Conservation (phyloP, 352 stramenopile species). For the Phytophthora citricola region DNA sequence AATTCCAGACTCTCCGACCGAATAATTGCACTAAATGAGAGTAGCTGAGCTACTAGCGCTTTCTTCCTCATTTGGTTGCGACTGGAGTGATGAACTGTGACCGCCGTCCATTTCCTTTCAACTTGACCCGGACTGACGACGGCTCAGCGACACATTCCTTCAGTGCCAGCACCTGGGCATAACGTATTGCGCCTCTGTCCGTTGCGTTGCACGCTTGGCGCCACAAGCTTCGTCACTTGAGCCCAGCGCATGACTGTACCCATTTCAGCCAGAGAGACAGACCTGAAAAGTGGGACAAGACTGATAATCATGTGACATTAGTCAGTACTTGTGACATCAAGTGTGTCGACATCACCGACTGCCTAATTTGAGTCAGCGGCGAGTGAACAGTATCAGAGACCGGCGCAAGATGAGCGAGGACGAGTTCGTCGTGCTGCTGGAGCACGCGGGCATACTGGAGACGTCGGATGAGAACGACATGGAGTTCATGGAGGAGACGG, state of each 20-base stretch:
- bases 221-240: constrained; percentile 8
- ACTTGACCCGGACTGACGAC: constrained; percentile 13
- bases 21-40: not conserved
- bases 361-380: constrained; percentile 3
- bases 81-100: constrained; percentile 16
- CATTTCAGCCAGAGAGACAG: constrained; percentile 26
- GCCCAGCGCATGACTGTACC: constrained; percentile 18
- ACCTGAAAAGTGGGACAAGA: constrained; percentile 17
- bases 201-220: not conserved
- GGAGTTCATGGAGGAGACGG: constrained; percentile 73
- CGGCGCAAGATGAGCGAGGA: constrained; percentile 69
- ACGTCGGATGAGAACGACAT: constrained; percentile 69
- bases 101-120: constrained; percentile 2
- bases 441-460: constrained; percentile 82
- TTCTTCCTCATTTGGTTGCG: constrained; percentile 17
- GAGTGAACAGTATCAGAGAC: constrained; percentile 8
- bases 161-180: not conserved
- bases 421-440: constrained; percentile 86
- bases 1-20: constrained; percentile 9
- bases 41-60: constrained; percentile 1
- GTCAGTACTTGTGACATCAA: not conserved
- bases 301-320: constrained; percentile 1
- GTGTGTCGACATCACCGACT: constrained; percentile 7
- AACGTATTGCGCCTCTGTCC: not conserved
- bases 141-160: constrained; percentile 1